Base-by-base conservation (phyloP, 2,329 filamentous ascomycete species). In the Penicillium sp. region DNA sequence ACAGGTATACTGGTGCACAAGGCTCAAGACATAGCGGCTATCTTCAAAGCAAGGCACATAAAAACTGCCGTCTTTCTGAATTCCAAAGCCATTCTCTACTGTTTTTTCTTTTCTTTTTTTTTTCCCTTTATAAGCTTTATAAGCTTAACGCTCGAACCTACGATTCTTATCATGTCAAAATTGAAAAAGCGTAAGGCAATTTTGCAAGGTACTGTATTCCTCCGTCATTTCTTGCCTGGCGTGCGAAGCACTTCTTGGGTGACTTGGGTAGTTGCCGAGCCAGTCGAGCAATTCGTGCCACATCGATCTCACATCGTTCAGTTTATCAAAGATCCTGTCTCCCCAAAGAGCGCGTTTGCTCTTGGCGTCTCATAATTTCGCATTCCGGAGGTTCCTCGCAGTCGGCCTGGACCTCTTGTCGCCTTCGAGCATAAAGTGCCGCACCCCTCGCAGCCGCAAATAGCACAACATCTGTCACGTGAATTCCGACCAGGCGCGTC, bases 321-420 rank as follows among this genome's bases (percentile, higher is more conserved):
- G 5, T 33, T 33, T 33, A 33, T 33, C n/a, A 33, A 33, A 33
- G 31, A 15, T 15, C 31, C 31, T 33, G 31, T 33, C 4, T 33
- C 31, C 31, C 31, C 7, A 7, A 4, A 33, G 31, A 33, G 13
- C 13, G 42, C 8, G 18, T 18, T 40, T 42, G 46, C 42, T 46
- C 50, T 46, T 27, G 28, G 25, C 39, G 15, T 32, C 46, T 42
- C 28, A 27, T 39, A 20, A 29, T 8, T 49, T 49, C 46, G 28
- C 46, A 52, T 43, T 38, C n/a, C 7, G 23, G 15, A 10, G 28
- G 13, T 32, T 52, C 50, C 23, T 46, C 32, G 25, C 46, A 52
- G 42, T 52, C 46, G 13, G 20, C 43, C 25, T 49, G 46, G 18
- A 52, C 50, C 35, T 52, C 38, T 49, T 52, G 46, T 40, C 50